phyloP scores from a whole-genome alignment of 192 early-diverging fungal species.

The Gorgonomyces haynaldii region DNA sequence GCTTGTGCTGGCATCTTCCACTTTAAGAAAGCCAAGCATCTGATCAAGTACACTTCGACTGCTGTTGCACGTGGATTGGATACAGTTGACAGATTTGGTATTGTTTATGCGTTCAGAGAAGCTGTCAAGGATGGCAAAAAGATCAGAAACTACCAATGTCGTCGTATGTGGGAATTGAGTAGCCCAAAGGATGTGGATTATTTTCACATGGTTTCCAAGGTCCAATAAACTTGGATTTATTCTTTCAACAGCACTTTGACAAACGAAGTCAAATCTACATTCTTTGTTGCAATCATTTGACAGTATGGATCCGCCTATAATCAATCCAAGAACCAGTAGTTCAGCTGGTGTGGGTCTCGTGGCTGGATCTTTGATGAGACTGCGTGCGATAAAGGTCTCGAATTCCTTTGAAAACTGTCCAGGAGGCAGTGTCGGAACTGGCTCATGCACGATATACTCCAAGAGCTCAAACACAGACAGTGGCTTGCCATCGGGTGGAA shows the following conservation, averaged over 20 bases:
- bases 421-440: slow-evolving; percentile 63
- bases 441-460: slow-evolving; percentile 83
- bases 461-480: slow-evolving; percentile 85
- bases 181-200: background rate
- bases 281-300: background rate
- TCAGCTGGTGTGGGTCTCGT: slow-evolving; percentile 55
- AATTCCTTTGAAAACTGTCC: slow-evolving; percentile 56
- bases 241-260: slow-evolving; percentile 9
- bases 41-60: background rate
- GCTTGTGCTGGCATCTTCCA: background rate
- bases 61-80: background rate
- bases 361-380: slow-evolving; percentile 63
- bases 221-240: no score
- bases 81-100: background rate
- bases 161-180: background rate
- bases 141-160: background rate
- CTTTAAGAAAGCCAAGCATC: background rate
- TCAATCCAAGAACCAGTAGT: slow-evolving; percentile 34
- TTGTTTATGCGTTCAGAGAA: background rate
- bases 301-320: slow-evolving; percentile 4
- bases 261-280: slow-evolving; percentile 6
- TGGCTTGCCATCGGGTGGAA: slow-evolving; percentile 68
- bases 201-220: background rate
- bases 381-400: slow-evolving; percentile 62
- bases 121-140: background rate